phyloP scores from a whole-genome alignment of 2,329 filamentous ascomycete genomes.

The Aureobasidium zeae region DNA sequence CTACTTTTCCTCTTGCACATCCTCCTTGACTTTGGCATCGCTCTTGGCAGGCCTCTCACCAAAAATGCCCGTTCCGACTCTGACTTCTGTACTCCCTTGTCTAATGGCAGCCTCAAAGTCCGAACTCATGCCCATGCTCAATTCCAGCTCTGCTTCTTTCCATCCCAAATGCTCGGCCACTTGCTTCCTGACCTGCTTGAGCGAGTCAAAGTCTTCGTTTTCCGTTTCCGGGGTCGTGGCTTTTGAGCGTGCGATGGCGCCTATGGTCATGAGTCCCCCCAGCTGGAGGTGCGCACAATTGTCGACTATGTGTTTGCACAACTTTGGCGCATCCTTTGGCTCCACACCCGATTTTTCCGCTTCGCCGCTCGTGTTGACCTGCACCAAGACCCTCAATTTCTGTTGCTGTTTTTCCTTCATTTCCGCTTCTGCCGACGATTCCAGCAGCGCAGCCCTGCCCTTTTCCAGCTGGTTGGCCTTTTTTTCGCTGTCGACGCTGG shows the following conservation, averaged over 20 bases:
- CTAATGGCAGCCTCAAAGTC: slow-evolving; percentile 85
- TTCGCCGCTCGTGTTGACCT: slow-evolving; percentile 92
- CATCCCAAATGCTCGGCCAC: slow-evolving; percentile 55
- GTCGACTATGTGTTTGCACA: slow-evolving; percentile 62
- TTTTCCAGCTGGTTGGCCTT: slow-evolving; percentile 78
- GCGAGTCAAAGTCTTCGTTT: slow-evolving; percentile 76
- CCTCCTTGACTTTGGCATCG: slow-evolving; percentile 57
- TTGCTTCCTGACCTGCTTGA: slow-evolving; percentile 61
- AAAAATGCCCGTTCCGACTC: slow-evolving; percentile 91
- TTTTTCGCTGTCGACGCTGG: slow-evolving; percentile 77
- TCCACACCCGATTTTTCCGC: slow-evolving; percentile 72
- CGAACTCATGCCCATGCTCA: slow-evolving; percentile 96
- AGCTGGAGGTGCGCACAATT: slow-evolving; percentile 65
- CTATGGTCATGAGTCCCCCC: slow-evolving; percentile 91
- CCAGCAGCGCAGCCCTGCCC: slow-evolving; percentile 55
- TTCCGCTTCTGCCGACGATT: no score
- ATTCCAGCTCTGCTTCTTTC: slow-evolving; percentile 54
- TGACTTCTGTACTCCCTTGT: slow-evolving; percentile 79
- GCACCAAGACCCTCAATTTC: slow-evolving; percentile 67
- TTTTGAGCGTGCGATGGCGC: slow-evolving; percentile 77
- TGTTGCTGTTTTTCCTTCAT: slow-evolving; percentile 21
- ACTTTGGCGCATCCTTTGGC: slow-evolving; percentile 51
- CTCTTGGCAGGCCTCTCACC: slow-evolving; percentile 69
- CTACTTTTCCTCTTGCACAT: slow-evolving; percentile 19
- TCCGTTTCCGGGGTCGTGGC: slow-evolving; percentile 63